Evolutionary conservation across 768 basidiomycete genomes (phyloP), one percentile per base, ranked within the genome.

Genomic region (Suillus lakei): DNA sequence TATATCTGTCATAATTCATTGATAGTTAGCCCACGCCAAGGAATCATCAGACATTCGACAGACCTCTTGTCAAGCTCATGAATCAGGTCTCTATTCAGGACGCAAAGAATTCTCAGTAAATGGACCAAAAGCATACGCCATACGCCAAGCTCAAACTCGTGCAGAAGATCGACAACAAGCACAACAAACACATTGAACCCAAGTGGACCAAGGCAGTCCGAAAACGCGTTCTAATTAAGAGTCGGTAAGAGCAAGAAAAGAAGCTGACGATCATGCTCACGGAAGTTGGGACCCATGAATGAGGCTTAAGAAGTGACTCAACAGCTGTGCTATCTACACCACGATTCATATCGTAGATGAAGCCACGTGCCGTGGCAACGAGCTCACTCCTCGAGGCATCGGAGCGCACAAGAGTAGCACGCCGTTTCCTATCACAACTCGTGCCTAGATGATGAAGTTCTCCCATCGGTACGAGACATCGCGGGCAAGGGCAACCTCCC

Each of bases 281-380:
- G 26, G 55, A 34, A 9, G 75, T 75, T 1, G 78, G 81, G 4
- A 78, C 74, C 0, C 81, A 79, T 0, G 79, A 65, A 51, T 81
- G 77, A 64, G 78, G 64, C 62, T 81, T 79, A 63, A 81, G 81
- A 72, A 82, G 69, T 5, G 78, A 61, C 64, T 82, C 79, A 18
- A 77, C 72, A 0, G 74, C 76, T 0, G 78, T 63, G 44, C 78
- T 70, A 8, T 66, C 73, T 41, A 41, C 13, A 15, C 38, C 38
- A 39, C 15, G 15, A 15, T 39, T 5, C 13, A 15, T 38, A 12
- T 38, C 12, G 7, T 13, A 38, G 38, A 38, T 38, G 12, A 38
- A 2, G 13, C 12, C 7, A 6, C 13, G 13, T 38, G 38, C 13
- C 0, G 38, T 38, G 12, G 38, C 38, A 38, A 38, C 38, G 12